Evolutionary conservation across 371 early-diverging fungal species (phyloP), one percentile per base, ranked within the genome.

Genomic region (Dichotomocladium elegans): DNA sequence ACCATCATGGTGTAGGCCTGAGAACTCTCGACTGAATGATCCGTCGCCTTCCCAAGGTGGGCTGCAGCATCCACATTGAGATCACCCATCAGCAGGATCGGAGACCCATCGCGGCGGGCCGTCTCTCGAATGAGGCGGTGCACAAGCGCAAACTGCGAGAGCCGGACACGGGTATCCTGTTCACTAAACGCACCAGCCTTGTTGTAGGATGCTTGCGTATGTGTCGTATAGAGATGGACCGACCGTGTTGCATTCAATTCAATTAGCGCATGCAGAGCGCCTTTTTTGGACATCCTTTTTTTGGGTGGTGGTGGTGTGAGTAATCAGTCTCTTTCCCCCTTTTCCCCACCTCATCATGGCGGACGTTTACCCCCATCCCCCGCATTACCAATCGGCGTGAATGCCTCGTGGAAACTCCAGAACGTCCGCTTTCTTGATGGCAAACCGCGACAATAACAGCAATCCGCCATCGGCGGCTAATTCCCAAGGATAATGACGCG

Each of bases 401-500:
- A 82, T 57, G 8, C 91, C 92, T 0, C 85, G 73, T 34, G 77
- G 66, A 65, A 79, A 94, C 25, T 82, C 83, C 9, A 86, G 51
- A 25, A 64, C 56, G 22, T 81, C 80, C 12, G 70, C 55, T 17
- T 74, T 64, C 4, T 69, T 75, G 33, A 94, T 83, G 1, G 90
- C 90, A 54, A 68, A 88, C 22, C 87, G 64, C 31, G 86, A 85
- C 33, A 94, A 64, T 4, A 94, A 68, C 0, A 90, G 57, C 35
- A 94, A 63, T 0, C 95, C 95, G 31, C 91, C 91, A 65, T 94
- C 95, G 21, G 88, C 82, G 7, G 75, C 72, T 7, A 81, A 52
- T 47, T 81, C 80, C 70, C 86, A 78, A 22, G 82, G 63, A 24
- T 77, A 78, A 50, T 82, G 82, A 7, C 81, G 60, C 22, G 82